These are phyloP conservation scores for Cinchona pubescens DNA, from an alignment of 257 asterid species.

Conservation along the genomic window DNA sequence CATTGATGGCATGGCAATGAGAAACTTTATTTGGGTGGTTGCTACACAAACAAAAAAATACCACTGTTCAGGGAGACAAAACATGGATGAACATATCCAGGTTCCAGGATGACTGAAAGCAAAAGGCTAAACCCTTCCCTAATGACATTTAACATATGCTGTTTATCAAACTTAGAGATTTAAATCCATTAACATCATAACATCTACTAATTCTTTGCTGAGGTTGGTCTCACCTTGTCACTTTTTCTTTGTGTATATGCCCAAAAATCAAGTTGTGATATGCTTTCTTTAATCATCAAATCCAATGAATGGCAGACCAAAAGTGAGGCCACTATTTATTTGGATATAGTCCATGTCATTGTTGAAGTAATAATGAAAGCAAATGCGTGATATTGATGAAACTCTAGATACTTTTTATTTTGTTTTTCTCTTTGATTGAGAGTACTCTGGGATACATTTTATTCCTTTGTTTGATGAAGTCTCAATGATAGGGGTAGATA, in stretches of 20 bases:
- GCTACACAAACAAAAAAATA: neutral
- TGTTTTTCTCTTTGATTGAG: too few species aligned
- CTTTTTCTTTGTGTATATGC: neutral
- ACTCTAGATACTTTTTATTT: too few species aligned
- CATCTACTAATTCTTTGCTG: conserved; percentile 15
- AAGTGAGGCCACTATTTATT: conserved; percentile 4
- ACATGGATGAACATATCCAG: neutral
- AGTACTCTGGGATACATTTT: neutral
- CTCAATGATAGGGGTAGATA: neutral
- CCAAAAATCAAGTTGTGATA: conserved; percentile 7
- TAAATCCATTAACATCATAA: neutral
- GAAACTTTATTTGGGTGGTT: conserved; percentile 3
- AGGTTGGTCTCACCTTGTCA: conserved; percentile 14
- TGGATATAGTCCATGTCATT: conserved; percentile 9
- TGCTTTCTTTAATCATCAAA: conserved; percentile 10
- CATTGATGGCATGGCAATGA: conserved; percentile 4
- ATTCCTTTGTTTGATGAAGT: conserved; percentile 4
- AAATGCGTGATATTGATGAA: conserved; percentile 3
- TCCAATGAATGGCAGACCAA: neutral
- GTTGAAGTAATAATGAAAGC: neutral
- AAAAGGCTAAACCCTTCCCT: neutral
- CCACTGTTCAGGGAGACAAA: neutral
- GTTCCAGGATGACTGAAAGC: conserved; percentile 9
- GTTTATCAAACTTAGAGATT: neutral
- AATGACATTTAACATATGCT: neutral